Base-by-base conservation (phyloP, 1,139 yeast genomes). In the Zygoascus sp. region DNA sequence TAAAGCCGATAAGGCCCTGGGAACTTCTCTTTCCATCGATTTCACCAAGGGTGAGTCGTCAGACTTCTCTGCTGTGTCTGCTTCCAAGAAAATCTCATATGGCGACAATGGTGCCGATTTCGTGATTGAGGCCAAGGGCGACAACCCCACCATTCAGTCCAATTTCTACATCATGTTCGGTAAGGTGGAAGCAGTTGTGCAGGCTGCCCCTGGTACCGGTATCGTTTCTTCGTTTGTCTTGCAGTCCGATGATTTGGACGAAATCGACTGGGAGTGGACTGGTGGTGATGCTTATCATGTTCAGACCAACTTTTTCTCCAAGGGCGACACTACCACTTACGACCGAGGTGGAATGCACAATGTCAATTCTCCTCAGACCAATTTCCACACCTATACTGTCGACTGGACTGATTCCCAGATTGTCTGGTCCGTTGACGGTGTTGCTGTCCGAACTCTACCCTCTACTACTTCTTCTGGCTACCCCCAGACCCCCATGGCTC, bases 111-210 rank as follows among this genome's bases (percentile, higher is more conserved):
- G 96, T 8, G 67, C 81, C n/a, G 62, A 71, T 23, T 65, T 89
- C 53, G 74, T 81, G 1, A 66, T 89, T 47, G 68, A 74, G 2
- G 70, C 81, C 57, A 70, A 81, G 54, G 81, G 73, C 47, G 92
- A 86, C 59, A 82, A 84, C 60, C 96, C 96, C 15, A 76, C 90
- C 2, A 65, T 88, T 47, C 74, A 74, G 55, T 85, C 95, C 10
- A 76, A 82, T 53, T 87, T 85, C 61, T 86, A 86, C 65, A 77
- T 88, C 53, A 84, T 88, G 90, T 88, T 81, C 66, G 96, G 96
- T 46, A 79, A 79, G 55, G 79, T 87, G 17, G 94, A 86, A 62
- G 89, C 81, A 8, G 74, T 72, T 1, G 63, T 85, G 51, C 76
- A 81, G 61, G 84, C 92, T 15, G 89, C 92, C 2, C 68, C 75